Percentiles rank a stretch among this genome's conserved stretches.
These are phyloP conservation scores for Astraeus odoratus DNA, from an alignment of 768 basidiomycete species.

Conservation along the genomic window DNA sequence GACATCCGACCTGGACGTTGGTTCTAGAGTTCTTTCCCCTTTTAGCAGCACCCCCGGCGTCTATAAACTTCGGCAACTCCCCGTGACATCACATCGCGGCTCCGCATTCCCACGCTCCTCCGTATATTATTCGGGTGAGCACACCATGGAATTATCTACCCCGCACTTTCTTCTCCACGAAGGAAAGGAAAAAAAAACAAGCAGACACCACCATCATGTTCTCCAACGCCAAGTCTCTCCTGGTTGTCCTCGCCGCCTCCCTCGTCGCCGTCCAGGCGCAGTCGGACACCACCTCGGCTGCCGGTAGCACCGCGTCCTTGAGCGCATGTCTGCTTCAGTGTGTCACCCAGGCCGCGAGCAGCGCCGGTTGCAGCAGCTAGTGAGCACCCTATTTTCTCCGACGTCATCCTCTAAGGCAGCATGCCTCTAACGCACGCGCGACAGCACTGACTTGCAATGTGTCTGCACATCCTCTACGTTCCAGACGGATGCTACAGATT, in stretches of 20 bases:
- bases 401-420: too few relatives aligned
- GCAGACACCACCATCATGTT: constrained; percentile 16
- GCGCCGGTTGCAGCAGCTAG: constrained; percentile 10
- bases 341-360: background rate
- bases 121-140: too few relatives aligned
- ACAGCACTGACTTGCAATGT: constrained; percentile 1
- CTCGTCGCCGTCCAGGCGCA: constrained; percentile 19
- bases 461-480: constrained; percentile 4
- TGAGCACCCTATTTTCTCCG: constrained; percentile 14
- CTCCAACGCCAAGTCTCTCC: constrained; percentile 18
- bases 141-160: too few relatives aligned
- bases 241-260: constrained; percentile 7
- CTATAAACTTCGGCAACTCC: too few relatives aligned
- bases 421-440: background rate
- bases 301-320: constrained; percentile 1
- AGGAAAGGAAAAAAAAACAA: background rate
- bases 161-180: background rate
- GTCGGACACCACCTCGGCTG: background rate
- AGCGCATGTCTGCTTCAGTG: constrained; percentile 13
- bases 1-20: too few relatives aligned
- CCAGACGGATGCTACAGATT: constrained; percentile 25
- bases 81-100: too few relatives aligned
- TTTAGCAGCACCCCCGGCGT: too few relatives aligned
- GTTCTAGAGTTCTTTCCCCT: too few relatives aligned
- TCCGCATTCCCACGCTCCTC: too few relatives aligned